A percentile compares a stretch with the other conserved stretches of the same genome.
phyloP scores from a whole-genome alignment of 2,329 filamentous ascomycete species.

The Sclerotinia subarctica region DNA sequence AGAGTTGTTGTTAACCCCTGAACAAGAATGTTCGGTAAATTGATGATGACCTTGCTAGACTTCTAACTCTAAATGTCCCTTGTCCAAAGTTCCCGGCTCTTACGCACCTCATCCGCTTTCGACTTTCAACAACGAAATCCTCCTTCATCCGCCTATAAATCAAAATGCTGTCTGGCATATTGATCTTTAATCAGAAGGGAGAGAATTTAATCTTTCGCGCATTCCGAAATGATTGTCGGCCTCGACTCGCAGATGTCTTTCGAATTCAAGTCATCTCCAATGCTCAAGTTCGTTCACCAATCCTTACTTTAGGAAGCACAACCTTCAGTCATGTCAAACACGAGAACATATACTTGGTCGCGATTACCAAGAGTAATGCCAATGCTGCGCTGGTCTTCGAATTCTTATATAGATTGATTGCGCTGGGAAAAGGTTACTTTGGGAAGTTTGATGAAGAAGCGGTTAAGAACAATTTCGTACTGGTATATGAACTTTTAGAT shows the following conservation, averaged over 20 bases:
- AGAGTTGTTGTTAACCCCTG: neutral
- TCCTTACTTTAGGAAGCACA: slow-evolving; percentile 93
- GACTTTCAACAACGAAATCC: slow-evolving; percentile 15
- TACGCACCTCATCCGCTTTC: slow-evolving; percentile 20
- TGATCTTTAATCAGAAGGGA: slow-evolving; percentile 99
- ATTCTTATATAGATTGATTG: slow-evolving; percentile 89
- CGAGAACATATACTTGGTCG: slow-evolving; percentile 97
- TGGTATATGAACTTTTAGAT: slow-evolving; percentile 95
- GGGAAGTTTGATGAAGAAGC: slow-evolving; percentile 99
- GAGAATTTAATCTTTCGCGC: slow-evolving; percentile 99
- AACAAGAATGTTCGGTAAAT: slow-evolving; percentile 15
- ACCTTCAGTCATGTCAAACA: slow-evolving; percentile 99
- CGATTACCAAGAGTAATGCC: slow-evolving; percentile 97
- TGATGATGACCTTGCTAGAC: neutral
- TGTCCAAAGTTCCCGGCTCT: slow-evolving; percentile 4
- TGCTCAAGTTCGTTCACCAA: slow-evolving; percentile 93
- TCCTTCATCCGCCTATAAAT: slow-evolving; percentile 20
- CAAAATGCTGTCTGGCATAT: slow-evolving; percentile 91
- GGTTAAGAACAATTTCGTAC: slow-evolving; percentile 99
- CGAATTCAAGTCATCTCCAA: slow-evolving; percentile 99
- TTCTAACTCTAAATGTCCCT: neutral
- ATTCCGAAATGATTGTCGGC: slow-evolving; percentile 97
- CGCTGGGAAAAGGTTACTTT: slow-evolving; percentile 92
- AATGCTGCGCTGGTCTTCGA: slow-evolving; percentile 98
- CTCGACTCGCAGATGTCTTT: slow-evolving; percentile 96